These are phyloP conservation scores for Dentipellis sp. DNA, from an alignment of 768 basidiomycete genomes.

Conservation along the genomic window DNA sequence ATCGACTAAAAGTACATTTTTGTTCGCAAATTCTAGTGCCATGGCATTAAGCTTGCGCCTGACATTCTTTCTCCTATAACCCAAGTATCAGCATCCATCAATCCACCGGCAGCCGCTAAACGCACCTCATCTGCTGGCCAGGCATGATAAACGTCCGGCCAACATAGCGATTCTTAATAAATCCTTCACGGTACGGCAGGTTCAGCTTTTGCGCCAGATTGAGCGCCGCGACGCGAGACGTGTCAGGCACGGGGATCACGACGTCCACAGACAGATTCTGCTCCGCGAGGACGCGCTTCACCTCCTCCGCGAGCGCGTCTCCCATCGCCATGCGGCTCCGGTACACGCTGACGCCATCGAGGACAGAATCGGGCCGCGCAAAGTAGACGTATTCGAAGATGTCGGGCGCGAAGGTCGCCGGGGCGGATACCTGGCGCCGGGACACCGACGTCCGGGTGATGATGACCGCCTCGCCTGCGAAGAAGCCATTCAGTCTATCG, in stretches of 20 bases:
- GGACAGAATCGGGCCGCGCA: slow-evolving; percentile 93
- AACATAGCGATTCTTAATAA: slow-evolving; percentile 98
- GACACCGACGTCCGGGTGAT: slow-evolving; percentile 77
- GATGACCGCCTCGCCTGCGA: slow-evolving; percentile 88
- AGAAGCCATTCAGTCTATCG: not conserved
- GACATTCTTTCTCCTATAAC: slow-evolving; percentile 79
- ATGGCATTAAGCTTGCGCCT: slow-evolving; percentile 94
- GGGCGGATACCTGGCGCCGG: slow-evolving; percentile 61
- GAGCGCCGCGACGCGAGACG: slow-evolving; percentile 90
- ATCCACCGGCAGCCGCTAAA: not conserved
- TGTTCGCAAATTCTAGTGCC: slow-evolving; percentile 90
- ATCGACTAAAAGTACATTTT: slow-evolving; percentile 93
- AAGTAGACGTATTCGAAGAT: slow-evolving; percentile 99
- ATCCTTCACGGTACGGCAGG: slow-evolving; percentile 94
- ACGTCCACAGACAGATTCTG: slow-evolving; percentile 78
- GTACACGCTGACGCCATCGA: slow-evolving; percentile 96
- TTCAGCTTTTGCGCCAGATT: slow-evolving; percentile 87
- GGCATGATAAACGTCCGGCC: slow-evolving; percentile 99
- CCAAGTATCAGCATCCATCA: not conserved
- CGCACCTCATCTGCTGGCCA: slow-evolving; percentile 86
- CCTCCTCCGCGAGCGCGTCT: slow-evolving; percentile 85
- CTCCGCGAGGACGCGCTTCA: slow-evolving; percentile 59
- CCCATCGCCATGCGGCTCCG: slow-evolving; percentile 99
- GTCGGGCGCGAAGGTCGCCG: slow-evolving; percentile 84
- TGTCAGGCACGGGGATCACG: slow-evolving; percentile 97